Conservation (phyloP, 257 asterid genomes). For the Eustoma russellianum region DNA sequence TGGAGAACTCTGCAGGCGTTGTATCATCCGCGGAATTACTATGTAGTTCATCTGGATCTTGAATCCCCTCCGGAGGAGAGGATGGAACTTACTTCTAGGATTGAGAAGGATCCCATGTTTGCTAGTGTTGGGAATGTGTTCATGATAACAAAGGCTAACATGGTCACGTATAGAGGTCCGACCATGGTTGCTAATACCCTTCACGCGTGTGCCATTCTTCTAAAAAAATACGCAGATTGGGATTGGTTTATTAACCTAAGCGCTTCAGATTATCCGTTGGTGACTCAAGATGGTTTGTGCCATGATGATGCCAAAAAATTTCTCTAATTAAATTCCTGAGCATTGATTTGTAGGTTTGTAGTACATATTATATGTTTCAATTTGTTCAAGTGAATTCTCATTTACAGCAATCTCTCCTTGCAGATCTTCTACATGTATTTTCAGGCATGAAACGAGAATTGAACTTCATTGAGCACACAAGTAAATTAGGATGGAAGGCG, state of each 20-base stretch:
- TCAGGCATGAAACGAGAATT: constrained; percentile 22
- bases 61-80: constrained; percentile 79
- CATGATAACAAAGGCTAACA: no score
- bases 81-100: constrained; percentile 44
- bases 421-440: constrained; percentile 37
- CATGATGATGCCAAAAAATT: neutral
- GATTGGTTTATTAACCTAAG: no score
- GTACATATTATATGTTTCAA: neutral
- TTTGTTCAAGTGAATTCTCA: neutral
- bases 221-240: no score
- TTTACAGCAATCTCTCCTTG: constrained; percentile 1
- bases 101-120: no score
- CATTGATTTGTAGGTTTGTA: no score
- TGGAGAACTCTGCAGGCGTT: constrained; percentile 80
- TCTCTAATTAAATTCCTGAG: no score
- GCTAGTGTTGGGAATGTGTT: no score
- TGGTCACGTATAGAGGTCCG: no score
- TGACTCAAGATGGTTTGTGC: constrained; percentile 73
- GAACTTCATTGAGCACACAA: constrained; percentile 40
- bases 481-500: constrained; percentile 45
- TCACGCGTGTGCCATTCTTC: no score
- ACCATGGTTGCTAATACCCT: no score
- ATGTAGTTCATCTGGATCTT: constrained; percentile 78
- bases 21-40: constrained; percentile 88
- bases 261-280: no score